Base-by-base conservation (phyloP, 306 rosid species). In the Medicago truncatula region DNA sequence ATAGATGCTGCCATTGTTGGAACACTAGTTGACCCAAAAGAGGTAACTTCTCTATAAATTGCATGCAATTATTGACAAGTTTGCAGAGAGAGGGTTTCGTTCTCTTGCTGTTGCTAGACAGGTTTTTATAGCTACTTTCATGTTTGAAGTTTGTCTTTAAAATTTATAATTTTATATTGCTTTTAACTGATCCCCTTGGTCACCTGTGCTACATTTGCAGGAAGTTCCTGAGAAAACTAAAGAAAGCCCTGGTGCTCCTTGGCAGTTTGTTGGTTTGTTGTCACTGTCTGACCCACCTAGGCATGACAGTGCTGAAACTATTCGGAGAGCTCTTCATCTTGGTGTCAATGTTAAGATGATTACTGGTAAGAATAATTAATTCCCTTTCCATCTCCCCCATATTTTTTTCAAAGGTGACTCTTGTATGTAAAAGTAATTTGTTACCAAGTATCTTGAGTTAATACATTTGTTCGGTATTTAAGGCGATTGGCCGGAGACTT, bases 291-390 rank as follows among this genome's bases (percentile, higher is more conserved):
- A 95, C 76, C 99, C 99, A 38, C 99, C 99, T 4, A 87, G 99
- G 69, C 99, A 95, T 53, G 98, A 95, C 75, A 95, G 98, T 89
- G 98, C 98, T 11, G 98, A 95, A 85, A 95, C 98, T 71, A 95
- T 95, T 52, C 90, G 97, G 15, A 80, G 89, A 83, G 99, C 99
- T 80, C 99, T 95, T 65, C 86, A 95, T 80, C 96, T 95, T 52
- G 99, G 99, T 59, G 99, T 95, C 60, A 95, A 95, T 80, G 99
- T 95, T 80, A 95, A 95, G 88, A 95, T 95, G 99, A 95, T 95
- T 80, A 95, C 99, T 70, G 99, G 99, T 95, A 86, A 78, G 28
- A 76, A 70, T 9, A 49, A 44, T 38, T 25, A 41, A 16, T 58
- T 67, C 43, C 52, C 47, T 8, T 23, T 58, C 57, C 58, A 2